phyloP scores from a whole-genome alignment of 1,139 yeast genomes.

The Yamadazyma buinensis region DNA sequence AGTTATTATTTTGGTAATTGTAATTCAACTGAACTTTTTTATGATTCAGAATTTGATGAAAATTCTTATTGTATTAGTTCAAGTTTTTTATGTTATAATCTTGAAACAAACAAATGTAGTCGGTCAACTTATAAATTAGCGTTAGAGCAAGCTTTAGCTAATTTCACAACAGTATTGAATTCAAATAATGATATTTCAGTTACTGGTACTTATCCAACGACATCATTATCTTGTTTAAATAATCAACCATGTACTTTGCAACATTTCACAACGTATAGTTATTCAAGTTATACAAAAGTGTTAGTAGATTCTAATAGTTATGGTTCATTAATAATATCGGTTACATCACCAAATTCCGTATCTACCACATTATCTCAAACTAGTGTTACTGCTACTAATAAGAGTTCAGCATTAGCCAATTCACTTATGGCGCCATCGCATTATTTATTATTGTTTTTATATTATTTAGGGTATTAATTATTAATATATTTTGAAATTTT shows the following conservation, averaged over 20 bases:
- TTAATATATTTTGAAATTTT: no score
- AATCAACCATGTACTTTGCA: slow-evolving; percentile 9
- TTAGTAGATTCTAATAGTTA: slow-evolving; percentile 1
- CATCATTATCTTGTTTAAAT: slow-evolving; percentile 9
- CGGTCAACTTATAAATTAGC: slow-evolving; percentile 8
- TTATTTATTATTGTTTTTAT: not conserved
- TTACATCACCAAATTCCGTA: not conserved
- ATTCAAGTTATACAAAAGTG: not conserved
- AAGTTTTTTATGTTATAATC: slow-evolving; percentile 9
- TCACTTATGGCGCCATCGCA: not conserved
- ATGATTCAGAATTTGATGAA: slow-evolving; percentile 7
- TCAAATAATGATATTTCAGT: slow-evolving; percentile 4
- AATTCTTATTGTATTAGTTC: slow-evolving; percentile 9
- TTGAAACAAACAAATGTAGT: slow-evolving; percentile 2
- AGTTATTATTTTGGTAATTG: slow-evolving; percentile 15
- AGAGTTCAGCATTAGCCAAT: not conserved
- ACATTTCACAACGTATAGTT: slow-evolving; percentile 1
- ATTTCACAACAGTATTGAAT: not conserved
- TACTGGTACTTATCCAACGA: slow-evolving; percentile 9
- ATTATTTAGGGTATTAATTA: not conserved
- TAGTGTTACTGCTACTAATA: not conserved
- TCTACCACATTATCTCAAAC: not conserved
- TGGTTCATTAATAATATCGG: not conserved
- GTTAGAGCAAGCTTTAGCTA: slow-evolving; percentile 3
- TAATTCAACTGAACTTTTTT: slow-evolving; percentile 9